Percentiles rank a stretch among this genome's conserved stretches.
phyloP scores from a whole-genome alignment of 352 stramenopile genomes.

The Globisporangium middletonii region DNA sequence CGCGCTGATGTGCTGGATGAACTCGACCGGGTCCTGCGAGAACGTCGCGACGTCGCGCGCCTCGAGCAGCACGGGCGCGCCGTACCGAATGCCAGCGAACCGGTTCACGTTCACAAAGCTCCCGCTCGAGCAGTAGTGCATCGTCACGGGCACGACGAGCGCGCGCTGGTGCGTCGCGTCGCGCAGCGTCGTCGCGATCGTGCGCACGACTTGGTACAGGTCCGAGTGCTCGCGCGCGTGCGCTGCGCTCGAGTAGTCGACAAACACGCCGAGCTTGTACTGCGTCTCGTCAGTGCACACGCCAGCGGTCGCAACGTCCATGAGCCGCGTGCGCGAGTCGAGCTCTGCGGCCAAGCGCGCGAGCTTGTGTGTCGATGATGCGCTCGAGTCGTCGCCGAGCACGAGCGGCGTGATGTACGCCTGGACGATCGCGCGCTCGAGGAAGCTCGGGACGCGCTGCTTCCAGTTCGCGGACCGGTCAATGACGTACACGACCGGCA shows the following conservation, averaged over 20 bases:
- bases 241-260: slow-evolving; percentile 29
- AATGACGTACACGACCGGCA: slow-evolving; percentile 68
- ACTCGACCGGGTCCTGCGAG: slow-evolving; percentile 49
- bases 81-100: slow-evolving; percentile 55
- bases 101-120: slow-evolving; percentile 39
- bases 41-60: slow-evolving; percentile 54
- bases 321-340: slow-evolving; percentile 35
- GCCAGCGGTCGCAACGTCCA: slow-evolving; percentile 23
- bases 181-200: slow-evolving; percentile 41
- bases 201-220: slow-evolving; percentile 44
- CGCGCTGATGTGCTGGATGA: slow-evolving; percentile 55
- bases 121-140: slow-evolving; percentile 55
- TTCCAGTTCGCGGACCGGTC: slow-evolving; percentile 49
- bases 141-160: slow-evolving; percentile 51
- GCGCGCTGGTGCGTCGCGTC: slow-evolving; percentile 32
- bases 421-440: slow-evolving; percentile 50
- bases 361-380: slow-evolving; percentile 21
- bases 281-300: slow-evolving; percentile 35
- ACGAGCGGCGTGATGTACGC: slow-evolving; percentile 57
- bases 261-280: slow-evolving; percentile 62
- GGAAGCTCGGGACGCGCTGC: slow-evolving; percentile 33
- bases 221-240: slow-evolving; percentile 26
- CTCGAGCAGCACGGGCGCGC: slow-evolving; percentile 56
- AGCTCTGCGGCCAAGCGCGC: slow-evolving; percentile 26
- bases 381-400: neutral